Percentiles rank a stretch among this genome's conserved stretches.
These are phyloP conservation scores for Carex scoparia DNA, from an alignment of 176 grass and related monocot species.

Conservation along the genomic window DNA sequence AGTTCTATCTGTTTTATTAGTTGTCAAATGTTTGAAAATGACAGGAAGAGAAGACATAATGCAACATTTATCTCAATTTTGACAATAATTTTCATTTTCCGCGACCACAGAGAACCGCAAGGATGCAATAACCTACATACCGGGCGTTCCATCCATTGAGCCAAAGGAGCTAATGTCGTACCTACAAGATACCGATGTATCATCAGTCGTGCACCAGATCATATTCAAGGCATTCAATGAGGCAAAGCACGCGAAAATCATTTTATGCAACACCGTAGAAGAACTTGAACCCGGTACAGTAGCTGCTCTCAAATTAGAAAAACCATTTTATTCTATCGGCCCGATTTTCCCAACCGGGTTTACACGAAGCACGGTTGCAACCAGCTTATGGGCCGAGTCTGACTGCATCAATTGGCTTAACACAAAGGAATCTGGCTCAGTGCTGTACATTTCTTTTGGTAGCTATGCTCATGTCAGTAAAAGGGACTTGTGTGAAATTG, in stretches of 20 bases:
- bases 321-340: slow-evolving; percentile 62
- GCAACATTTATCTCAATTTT: neutral
- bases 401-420: slow-evolving; percentile 63
- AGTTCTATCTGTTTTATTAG: neutral
- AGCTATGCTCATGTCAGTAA: slow-evolving; percentile 50
- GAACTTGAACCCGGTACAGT: slow-evolving; percentile 63
- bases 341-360: slow-evolving; percentile 61
- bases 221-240: slow-evolving; percentile 61
- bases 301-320: slow-evolving; percentile 36
- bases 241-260: slow-evolving; percentile 40
- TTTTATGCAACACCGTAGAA: slow-evolving; percentile 68
- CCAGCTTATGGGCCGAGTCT: slow-evolving; percentile 54
- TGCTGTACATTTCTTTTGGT: slow-evolving; percentile 76
- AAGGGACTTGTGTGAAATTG: slow-evolving; percentile 51
- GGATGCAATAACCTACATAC: slow-evolving; percentile 76
- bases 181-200: slow-evolving; percentile 48
- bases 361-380: slow-evolving; percentile 40
- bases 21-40: neutral
- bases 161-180: slow-evolving; percentile 61
- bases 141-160: slow-evolving; percentile 46
- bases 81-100: neutral
- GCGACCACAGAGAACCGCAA: slow-evolving; percentile 44
- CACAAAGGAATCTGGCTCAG: slow-evolving; percentile 33
- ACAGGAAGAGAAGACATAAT: neutral
- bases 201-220: slow-evolving; percentile 53